These are phyloP conservation scores for Salvia sclarea DNA, from an alignment of 305 asterid genomes.

Conservation along the genomic window DNA sequence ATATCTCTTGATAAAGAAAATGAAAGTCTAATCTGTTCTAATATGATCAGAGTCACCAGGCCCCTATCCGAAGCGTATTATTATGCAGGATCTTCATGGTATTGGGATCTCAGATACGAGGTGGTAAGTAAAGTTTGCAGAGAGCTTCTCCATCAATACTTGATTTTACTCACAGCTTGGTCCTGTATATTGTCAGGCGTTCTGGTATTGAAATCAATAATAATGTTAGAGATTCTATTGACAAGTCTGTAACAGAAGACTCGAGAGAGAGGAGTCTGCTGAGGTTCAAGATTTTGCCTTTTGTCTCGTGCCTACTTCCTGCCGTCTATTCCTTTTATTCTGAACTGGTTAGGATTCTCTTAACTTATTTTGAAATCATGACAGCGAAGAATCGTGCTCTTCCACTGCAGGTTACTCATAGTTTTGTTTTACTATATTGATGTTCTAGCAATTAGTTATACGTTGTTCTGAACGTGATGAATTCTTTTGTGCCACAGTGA, in stretches of 20 bases:
- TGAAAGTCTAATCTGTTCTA: constrained; percentile 23
- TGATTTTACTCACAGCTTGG: constrained; percentile 22
- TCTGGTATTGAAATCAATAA: constrained; percentile 36
- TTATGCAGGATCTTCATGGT: constrained; percentile 34
- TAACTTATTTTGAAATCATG: constrained; percentile 29
- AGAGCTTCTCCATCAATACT: constrained; percentile 16
- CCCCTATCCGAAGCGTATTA: constrained; percentile 43
- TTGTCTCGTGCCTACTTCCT: constrained; percentile 23
- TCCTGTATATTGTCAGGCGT: constrained; percentile 49
- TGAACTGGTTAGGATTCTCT: constrained; percentile 33
- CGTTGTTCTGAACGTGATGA: constrained; percentile 10
- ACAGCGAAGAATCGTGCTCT: constrained; percentile 82
- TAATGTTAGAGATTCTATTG: constrained; percentile 37
- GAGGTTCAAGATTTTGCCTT: constrained; percentile 53
- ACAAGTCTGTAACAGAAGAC: constrained; percentile 49
- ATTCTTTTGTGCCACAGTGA: constrained; percentile 41
- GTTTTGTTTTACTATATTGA: constrained; percentile 20
- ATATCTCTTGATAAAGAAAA: constrained; percentile 22
- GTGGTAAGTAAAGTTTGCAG: constrained; percentile 48
- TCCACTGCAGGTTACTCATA: constrained; percentile 65
- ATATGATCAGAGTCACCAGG: constrained; percentile 43
- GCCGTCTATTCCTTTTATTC: constrained; percentile 27
- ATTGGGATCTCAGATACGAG: constrained; percentile 41
- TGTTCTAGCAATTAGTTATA: constrained; percentile 18
- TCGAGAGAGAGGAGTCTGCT: constrained; percentile 51